These are phyloP conservation scores for Colletotrichum tabaci DNA, from an alignment of 2,329 filamentous ascomycete genomes.

Conservation along the genomic window DNA sequence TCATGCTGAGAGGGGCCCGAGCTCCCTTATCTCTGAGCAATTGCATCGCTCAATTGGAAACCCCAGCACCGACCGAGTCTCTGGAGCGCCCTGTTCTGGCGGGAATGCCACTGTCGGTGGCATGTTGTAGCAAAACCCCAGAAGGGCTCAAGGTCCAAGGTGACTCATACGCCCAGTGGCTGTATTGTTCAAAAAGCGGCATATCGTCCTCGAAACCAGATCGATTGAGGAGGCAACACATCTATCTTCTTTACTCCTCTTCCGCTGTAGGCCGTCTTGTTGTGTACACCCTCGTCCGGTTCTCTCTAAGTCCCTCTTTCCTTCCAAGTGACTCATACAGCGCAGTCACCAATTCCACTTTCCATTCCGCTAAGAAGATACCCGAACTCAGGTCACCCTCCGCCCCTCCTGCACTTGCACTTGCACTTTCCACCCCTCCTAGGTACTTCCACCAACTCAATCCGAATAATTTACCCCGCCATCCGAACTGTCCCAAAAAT, in stretches of 20 bases:
- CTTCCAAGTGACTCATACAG: slow-evolving; percentile 31
- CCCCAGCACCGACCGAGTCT: not conserved
- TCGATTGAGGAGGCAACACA: not conserved
- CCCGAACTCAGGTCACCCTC: slow-evolving; percentile 19
- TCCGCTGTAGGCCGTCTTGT: not conserved
- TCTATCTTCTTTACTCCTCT: no score
- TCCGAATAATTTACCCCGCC: slow-evolving; percentile 42
- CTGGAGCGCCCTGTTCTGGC: not conserved
- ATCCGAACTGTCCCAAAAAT: slow-evolving; percentile 41
- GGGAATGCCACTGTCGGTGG: not conserved
- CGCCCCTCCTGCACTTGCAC: slow-evolving; percentile 3
- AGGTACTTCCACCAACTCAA: slow-evolving; percentile 35
- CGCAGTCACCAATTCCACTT: slow-evolving; percentile 20
- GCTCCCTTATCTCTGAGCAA: slow-evolving; percentile 41
- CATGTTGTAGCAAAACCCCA: slow-evolving; percentile 13
- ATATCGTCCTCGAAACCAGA: not conserved
- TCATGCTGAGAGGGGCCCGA: slow-evolving; percentile 20
- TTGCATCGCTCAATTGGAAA: slow-evolving; percentile 37
- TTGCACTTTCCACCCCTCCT: slow-evolving; percentile 1
- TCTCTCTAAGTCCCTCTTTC: not conserved
- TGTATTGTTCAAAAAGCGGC: not conserved
- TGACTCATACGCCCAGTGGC: slow-evolving; percentile 13
- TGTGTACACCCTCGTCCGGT: not conserved
- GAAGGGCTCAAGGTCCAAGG: not conserved
- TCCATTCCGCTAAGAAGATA: not conserved